These are phyloP conservation scores for Atalantia buxifolia DNA, from an alignment of 345 rosid genomes.

Conservation along the genomic window DNA sequence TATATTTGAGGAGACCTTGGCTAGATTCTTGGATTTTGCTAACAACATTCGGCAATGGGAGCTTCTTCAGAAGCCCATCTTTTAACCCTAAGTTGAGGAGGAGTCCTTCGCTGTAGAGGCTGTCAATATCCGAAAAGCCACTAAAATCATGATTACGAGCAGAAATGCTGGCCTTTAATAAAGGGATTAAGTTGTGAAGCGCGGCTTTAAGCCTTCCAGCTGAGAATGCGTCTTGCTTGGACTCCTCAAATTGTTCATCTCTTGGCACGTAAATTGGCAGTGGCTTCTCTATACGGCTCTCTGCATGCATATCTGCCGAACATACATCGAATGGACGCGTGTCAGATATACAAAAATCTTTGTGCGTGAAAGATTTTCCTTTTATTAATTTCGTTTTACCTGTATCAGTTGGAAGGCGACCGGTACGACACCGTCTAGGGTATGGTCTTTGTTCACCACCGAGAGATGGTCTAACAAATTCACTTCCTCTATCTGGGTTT, in stretches of 20 bases:
- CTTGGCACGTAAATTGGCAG: slow-evolving; percentile 86
- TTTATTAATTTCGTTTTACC: neutral
- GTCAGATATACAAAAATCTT: no score
- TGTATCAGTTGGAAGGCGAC: slow-evolving; percentile 57
- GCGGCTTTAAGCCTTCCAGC: slow-evolving; percentile 73
- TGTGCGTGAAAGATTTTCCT: no score
- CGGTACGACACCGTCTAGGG: slow-evolving; percentile 95
- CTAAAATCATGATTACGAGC: slow-evolving; percentile 60
- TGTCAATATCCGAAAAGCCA: slow-evolving; percentile 72
- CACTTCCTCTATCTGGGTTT: slow-evolving; percentile 71
- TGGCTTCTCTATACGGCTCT: slow-evolving; percentile 93
- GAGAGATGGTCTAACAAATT: slow-evolving; percentile 58
- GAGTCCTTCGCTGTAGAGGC: slow-evolving; percentile 84
- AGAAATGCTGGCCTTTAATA: slow-evolving; percentile 75
- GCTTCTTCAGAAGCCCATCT: slow-evolving; percentile 66
- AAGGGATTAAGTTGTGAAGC: slow-evolving; percentile 81
- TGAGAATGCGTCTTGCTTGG: slow-evolving; percentile 59
- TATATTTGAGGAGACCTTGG: slow-evolving; percentile 78
- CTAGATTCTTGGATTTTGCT: slow-evolving; percentile 59
- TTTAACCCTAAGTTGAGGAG: slow-evolving; percentile 79
- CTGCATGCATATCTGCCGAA: slow-evolving; percentile 53
- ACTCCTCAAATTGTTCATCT: slow-evolving; percentile 93
- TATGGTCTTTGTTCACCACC: slow-evolving; percentile 72
- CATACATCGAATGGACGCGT: neutral
- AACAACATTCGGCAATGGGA: slow-evolving; percentile 68